Evolutionary conservation across 129 eudicot species (phyloP), one percentile per base, ranked within the genome.

Genomic region (Flaveria trinervia): DNA sequence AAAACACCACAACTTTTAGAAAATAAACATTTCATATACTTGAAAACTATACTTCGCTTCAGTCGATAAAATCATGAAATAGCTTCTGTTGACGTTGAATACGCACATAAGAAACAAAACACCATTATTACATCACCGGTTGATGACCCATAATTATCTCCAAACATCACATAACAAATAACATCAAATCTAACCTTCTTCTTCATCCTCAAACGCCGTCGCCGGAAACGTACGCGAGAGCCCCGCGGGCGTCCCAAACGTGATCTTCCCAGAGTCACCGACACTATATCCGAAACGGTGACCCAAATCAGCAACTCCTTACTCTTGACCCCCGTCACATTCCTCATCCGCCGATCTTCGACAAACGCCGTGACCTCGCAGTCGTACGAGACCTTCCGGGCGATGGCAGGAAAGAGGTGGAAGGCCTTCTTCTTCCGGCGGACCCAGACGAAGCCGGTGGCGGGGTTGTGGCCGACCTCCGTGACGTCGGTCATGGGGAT

Each of bases 371-470:
- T 89, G 28, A 94, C 92, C 66, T 91, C 96, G 11, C 84, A 80
- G 62, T 89, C 96, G 69, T 94, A 91, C 75, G 86, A 76, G 1
- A 92, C 96, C 20, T 65, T 83, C 13, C 86, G 81, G 3, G 79
- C 59, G 57, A 94, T 91, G 25, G 76, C 69, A 4, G 66, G 44
- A 81, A 91, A 94, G 13, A 67, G 43, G 80, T 94, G 98, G 45
- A 79, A 77, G 17, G 70, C 79, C 57, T 79, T 79, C 84, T 82
- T 89, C 74, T 83, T 89, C 83, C 93, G 92, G 72, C 72, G 87
- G 33, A 94, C 84, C 98, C 98, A 94, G 2, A 94, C 97, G 83
- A 91, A 94, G 4, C 98, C 97, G 2, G 96, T 84, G 8, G 79
- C 64, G 13, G 79, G 73, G 78, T 89, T 91, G 86, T 85, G 65